Conservation (phyloP, 108 stramenopile genomes). For the Skeletonema grethae region DNA sequence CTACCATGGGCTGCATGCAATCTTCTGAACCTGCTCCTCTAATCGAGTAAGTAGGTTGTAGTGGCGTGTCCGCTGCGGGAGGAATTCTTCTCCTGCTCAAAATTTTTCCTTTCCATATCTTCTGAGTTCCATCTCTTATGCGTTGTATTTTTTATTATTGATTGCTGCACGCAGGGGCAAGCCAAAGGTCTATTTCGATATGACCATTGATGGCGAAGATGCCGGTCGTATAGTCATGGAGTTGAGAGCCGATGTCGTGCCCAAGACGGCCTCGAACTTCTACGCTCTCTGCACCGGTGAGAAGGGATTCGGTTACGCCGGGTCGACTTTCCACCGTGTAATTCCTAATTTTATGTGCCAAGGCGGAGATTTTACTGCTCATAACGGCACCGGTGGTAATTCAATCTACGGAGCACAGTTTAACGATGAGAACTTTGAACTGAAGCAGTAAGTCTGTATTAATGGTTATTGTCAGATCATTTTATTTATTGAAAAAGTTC, state of each 20-base stretch:
- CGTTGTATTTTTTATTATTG: no score
- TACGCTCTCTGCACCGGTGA: conserved; percentile 85
- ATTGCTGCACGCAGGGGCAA: not conserved
- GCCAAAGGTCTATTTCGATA: conserved; percentile 73
- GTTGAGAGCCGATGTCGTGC: conserved; percentile 89
- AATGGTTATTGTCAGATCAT: no score
- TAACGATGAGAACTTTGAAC: no score
- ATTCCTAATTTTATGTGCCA: conserved; percentile 93
- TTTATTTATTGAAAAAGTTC: conserved; percentile 25
- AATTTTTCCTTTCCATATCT: no score
- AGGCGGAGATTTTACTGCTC: conserved; percentile 94
- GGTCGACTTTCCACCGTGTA: conserved; percentile 91
- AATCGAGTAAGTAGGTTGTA: no score
- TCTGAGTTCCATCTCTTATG: no score
- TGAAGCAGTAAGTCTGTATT: no score
- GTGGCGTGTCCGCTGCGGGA: no score
- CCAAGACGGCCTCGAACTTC: conserved; percentile 98
- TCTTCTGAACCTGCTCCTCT: no score
- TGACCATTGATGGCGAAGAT: conserved; percentile 81
- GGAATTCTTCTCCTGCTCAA: no score
- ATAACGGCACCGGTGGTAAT: not conserved
- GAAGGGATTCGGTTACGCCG: conserved; percentile 91
- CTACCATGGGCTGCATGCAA: no score
- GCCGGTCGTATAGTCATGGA: conserved; percentile 85
- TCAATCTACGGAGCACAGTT: no score